Conservation (phyloP, 2,329 filamentous ascomycete species). For the Claviceps africana region DNA sequence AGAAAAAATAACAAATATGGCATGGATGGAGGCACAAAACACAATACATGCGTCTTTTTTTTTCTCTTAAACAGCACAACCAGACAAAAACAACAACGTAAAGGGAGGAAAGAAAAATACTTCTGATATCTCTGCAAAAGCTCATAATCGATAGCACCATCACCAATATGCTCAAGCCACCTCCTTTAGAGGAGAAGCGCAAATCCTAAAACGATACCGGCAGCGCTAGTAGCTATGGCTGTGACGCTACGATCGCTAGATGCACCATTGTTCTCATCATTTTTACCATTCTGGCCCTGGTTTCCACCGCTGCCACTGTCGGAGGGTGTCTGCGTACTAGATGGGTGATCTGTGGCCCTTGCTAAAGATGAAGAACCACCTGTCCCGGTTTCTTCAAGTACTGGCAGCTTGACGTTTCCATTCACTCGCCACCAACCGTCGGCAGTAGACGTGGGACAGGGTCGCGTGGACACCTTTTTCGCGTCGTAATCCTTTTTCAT, state of each 20-base stretch:
- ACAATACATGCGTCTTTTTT: too few relatives aligned
- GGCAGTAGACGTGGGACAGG: slow-evolving; percentile 56
- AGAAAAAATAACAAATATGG: too few relatives aligned
- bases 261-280: slow-evolving; percentile 6
- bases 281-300: too few relatives aligned
- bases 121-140: not conserved
- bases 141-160: not conserved
- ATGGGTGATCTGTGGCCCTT: slow-evolving; percentile 8
- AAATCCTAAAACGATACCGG: slow-evolving; percentile 16
- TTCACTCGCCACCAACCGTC: slow-evolving; percentile 70
- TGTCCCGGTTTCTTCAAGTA: slow-evolving; percentile 41
- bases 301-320: too few relatives aligned
- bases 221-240: slow-evolving; percentile 15
- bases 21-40: too few relatives aligned
- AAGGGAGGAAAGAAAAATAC: not conserved
- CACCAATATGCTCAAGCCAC: not conserved
- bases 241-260: slow-evolving; percentile 16
- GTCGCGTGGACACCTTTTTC: slow-evolving; percentile 43
- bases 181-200: slow-evolving; percentile 9
- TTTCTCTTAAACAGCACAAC: too few relatives aligned
- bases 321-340: slow-evolving; percentile 1
- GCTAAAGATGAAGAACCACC: slow-evolving; percentile 12
- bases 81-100: not conserved
- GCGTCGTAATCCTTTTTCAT: slow-evolving; percentile 51
- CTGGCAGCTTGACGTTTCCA: slow-evolving; percentile 55